These are phyloP conservation scores for Leavenworthia alabamica DNA, from an alignment of 345 rosid species.

Conservation along the genomic window DNA sequence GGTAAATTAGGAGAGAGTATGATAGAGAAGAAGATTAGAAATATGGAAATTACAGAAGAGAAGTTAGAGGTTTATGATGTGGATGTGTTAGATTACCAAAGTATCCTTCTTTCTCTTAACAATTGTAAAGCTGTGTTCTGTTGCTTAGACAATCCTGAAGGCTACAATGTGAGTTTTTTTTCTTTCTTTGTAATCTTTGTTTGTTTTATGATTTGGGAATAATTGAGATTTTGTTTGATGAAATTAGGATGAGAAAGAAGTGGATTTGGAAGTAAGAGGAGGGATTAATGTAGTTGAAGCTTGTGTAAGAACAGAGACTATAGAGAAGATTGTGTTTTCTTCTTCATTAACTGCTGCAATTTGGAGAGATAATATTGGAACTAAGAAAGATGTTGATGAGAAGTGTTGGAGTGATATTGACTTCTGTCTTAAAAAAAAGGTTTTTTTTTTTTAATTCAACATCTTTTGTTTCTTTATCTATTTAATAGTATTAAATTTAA, in stretches of 20 bases:
- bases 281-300: slow-evolving; percentile 84
- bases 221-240: background rate
- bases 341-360: slow-evolving; percentile 76
- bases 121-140: slow-evolving; percentile 63
- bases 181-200: background rate
- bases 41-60: slow-evolving; percentile 48
- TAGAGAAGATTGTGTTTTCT: slow-evolving; percentile 58
- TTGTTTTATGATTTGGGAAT: background rate
- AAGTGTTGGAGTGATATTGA: slow-evolving; percentile 70
- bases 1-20: slow-evolving; percentile 42
- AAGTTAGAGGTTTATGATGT: slow-evolving; percentile 41
- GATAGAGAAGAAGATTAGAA: slow-evolving; percentile 49
- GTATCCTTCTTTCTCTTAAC: slow-evolving; percentile 55
- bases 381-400: slow-evolving; percentile 64
- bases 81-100: slow-evolving; percentile 68
- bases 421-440: slow-evolving; percentile 72
- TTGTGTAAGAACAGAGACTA: slow-evolving; percentile 60
- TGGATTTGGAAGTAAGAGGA: slow-evolving; percentile 75
- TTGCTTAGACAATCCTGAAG: slow-evolving; percentile 57
- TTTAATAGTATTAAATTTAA: background rate
- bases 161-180: slow-evolving; percentile 46
- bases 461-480: background rate
- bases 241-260: slow-evolving; percentile 40
- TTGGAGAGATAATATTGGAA: slow-evolving; percentile 64
- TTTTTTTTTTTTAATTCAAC: slow-evolving; percentile 14